Evolutionary conservation across 2,329 filamentous ascomycete genomes (phyloP), one percentile per base, ranked within the genome.

Genomic region (Neurospora crassa): DNA sequence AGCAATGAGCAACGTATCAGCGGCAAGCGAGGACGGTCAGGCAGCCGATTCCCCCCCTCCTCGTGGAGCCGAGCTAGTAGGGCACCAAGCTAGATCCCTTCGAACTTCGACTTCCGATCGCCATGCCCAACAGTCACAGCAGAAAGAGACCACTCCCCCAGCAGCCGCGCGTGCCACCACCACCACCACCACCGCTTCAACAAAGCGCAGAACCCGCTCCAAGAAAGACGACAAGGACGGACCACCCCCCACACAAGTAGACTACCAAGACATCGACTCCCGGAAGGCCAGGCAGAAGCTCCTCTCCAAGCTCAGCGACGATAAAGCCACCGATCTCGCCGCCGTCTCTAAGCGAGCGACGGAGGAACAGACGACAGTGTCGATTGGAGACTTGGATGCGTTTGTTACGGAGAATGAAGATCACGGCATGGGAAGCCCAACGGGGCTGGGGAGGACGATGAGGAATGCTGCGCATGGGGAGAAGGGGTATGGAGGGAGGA

Each of bases 1-100:
- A 12, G 88, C 86, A 3, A 79, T 86, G 40, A 89, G 87, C 79
- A 89, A 89, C 75, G 83, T 83, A 2, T 89, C 87, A 2, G 84
- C 83, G 1, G 81, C 81, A 5, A 87, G 85, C 70, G 84, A 80
- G 69, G 47, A 53, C 5, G 47, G 81, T 79, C 67, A 84, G 85
- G 70, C 80, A 80, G 34, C 34, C 34, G 53, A 63, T 63, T 16
- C 53, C 10, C 14, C 24, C 1, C 14, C 18, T 29, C 18, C 84
- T 14, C 40, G 14, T 41, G 40, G 14, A 84, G 29, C 81, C 81
- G 0, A 69, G n/a, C 14, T 67, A 69, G 24, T 67, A 70, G 24
- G 67, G 68, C 47, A 70, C 43, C 43, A 59, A 29, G 24, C 68
- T 63, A 47, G 71, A 70, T 41, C 41, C 67, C 34, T 37, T 37